Evolutionary conservation across 768 basidiomycete species (phyloP).

Genomic region (Tricholoma terreum): DNA sequence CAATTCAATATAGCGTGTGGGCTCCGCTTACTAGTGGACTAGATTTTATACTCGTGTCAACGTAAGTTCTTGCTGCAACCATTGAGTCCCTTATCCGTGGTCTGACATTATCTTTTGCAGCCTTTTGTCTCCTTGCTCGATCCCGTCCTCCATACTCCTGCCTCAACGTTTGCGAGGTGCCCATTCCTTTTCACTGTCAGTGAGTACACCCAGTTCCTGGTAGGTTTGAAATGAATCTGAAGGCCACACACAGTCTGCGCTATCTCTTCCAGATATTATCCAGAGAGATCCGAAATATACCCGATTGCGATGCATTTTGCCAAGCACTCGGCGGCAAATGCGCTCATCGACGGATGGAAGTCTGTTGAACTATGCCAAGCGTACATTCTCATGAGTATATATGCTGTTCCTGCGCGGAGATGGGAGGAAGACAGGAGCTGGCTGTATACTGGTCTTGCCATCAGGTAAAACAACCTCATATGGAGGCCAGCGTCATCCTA

Average conservation of each 20-base stretch:
- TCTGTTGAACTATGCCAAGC: conserved; percentile 90
- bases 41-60: conserved; percentile 74
- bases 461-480: conserved; percentile 45
- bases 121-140: conserved; percentile 77
- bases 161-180: conserved; percentile 75
- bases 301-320: conserved; percentile 89
- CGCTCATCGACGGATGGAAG: conserved; percentile 78
- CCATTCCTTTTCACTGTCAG: conserved; percentile 90
- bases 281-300: conserved; percentile 79
- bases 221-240: not conserved
- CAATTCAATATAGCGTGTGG: not conserved
- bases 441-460: conserved; percentile 85
- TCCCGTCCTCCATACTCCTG: conserved; percentile 76
- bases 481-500: not conserved
- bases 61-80: conserved; percentile 29
- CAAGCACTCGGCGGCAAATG: conserved; percentile 76
- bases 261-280: conserved; percentile 77
- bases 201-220: conserved; percentile 35
- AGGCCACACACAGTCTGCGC: conserved; percentile 61
- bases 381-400: conserved; percentile 84
- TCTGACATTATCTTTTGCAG: conserved; percentile 24
- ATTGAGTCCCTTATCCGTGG: not conserved
- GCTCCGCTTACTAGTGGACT: conserved; percentile 5
- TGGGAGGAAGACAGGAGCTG: conserved; percentile 94
- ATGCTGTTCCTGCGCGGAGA: conserved; percentile 71